Percentiles rank a stretch among this genome's conserved stretches.
Evolutionary conservation across 768 basidiomycete species (phyloP).

Genomic region (Asterophora lycoperdoides): DNA sequence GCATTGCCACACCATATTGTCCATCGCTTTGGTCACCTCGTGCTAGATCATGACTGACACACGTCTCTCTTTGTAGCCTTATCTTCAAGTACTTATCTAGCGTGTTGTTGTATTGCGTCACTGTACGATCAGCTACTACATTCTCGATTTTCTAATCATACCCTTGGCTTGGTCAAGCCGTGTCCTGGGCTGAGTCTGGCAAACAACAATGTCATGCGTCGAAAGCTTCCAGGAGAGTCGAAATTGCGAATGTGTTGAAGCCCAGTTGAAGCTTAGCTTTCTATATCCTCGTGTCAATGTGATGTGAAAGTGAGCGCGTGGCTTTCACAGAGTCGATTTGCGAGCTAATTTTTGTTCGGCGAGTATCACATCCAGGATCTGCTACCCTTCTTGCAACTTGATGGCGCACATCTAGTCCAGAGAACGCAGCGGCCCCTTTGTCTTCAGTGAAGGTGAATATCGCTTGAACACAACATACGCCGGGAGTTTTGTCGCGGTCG

Average conservation of each 20-base stretch:
- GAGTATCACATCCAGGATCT: constrained; percentile 46
- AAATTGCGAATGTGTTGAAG: constrained; percentile 41
- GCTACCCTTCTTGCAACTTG: constrained; percentile 40
- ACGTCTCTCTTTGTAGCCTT: constrained; percentile 11
- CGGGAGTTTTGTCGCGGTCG: constrained; percentile 37
- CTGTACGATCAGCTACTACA: too few species aligned
- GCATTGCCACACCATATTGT: not conserved
- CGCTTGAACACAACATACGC: constrained; percentile 32
- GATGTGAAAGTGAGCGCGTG: constrained; percentile 38
- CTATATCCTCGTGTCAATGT: constrained; percentile 40
- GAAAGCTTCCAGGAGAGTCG: constrained; percentile 49
- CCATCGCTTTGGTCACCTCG: constrained; percentile 10
- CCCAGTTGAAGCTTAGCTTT: constrained; percentile 41
- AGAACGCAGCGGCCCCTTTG: constrained; percentile 26
- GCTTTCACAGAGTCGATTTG: not conserved
- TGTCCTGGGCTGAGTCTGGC: constrained; percentile 46
- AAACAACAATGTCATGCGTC: constrained; percentile 30
- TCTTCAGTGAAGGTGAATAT: constrained; percentile 38
- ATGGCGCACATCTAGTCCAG: constrained; percentile 26
- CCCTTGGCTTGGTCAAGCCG: constrained; percentile 30
- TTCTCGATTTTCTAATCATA: too few species aligned
- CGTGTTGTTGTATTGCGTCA: not conserved
- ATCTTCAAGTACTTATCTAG: constrained; percentile 8
- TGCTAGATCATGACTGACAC: constrained; percentile 17
- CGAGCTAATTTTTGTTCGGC: not conserved